A percentile compares a stretch with the other conserved stretches of the same genome.
These are phyloP conservation scores for Quercus mongolica DNA, from an alignment of 306 rosid species.

Conservation along the genomic window DNA sequence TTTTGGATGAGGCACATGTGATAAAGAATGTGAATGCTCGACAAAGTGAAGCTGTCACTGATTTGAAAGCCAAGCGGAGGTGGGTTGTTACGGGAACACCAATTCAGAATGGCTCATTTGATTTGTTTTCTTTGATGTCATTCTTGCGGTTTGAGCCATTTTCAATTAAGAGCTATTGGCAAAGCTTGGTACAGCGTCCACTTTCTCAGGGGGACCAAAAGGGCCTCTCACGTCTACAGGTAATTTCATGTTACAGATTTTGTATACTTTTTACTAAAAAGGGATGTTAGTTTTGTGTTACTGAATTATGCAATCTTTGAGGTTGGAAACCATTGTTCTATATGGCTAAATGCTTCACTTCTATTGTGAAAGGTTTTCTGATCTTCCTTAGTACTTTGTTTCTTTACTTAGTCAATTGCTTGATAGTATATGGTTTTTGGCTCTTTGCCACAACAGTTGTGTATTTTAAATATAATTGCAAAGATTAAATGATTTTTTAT, in stretches of 20 bases:
- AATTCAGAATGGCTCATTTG: constrained; percentile 64
- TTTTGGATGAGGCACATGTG: constrained; percentile 79
- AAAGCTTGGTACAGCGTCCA: constrained; percentile 66
- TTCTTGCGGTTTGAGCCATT: constrained; percentile 76
- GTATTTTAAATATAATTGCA: neutral
- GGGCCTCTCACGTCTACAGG: constrained; percentile 75
- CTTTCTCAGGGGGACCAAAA: constrained; percentile 38
- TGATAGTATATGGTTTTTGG: neutral
- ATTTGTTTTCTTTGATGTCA: constrained; percentile 75
- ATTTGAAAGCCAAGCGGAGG: constrained; percentile 49
- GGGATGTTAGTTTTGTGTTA: neutral
- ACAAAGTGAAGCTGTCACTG: constrained; percentile 50
- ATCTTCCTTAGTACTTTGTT: neutral
- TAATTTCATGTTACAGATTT: constrained; percentile 20
- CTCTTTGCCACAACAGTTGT: neutral
- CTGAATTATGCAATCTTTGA: neutral
- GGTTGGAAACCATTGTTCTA: neutral
- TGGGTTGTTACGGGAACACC: constrained; percentile 93
- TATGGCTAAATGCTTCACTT: neutral
- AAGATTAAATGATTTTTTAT: neutral
- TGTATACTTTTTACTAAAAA: neutral
- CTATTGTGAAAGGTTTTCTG: neutral
- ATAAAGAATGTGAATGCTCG: constrained; percentile 58
- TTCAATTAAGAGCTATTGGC: constrained; percentile 64
- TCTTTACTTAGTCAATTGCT: neutral